A percentile compares a stretch with the other conserved stretches of the same genome.
Conservation (phyloP, 208 protist species). For the Leishmania braziliensis region DNA sequence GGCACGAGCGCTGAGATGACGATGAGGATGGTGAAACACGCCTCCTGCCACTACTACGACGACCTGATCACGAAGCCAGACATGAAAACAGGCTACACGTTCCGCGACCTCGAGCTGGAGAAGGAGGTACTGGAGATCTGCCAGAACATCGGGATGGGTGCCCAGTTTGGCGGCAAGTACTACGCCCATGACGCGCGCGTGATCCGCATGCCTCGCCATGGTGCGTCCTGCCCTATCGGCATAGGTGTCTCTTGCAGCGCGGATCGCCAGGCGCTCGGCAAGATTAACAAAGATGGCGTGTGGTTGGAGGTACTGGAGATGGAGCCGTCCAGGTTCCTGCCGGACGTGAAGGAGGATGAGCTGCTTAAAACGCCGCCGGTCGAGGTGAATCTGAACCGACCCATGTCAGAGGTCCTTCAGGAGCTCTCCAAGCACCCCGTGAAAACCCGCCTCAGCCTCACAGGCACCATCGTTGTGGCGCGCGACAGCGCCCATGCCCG, state of each 20-base stretch:
- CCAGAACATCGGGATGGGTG: constrained; percentile 94
- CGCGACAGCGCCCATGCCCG: constrained; percentile 98
- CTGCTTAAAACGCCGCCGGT: constrained; percentile 76
- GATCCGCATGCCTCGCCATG: constrained; percentile 93
- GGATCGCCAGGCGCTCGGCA: constrained; percentile 93
- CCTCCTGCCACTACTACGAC: constrained; percentile 94
- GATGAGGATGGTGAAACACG: constrained; percentile 97
- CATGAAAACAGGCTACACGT: constrained; percentile 85
- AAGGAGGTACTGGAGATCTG: constrained; percentile 88
- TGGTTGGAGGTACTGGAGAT: constrained; percentile 96
- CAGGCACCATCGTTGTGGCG: constrained; percentile 96
- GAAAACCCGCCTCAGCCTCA: constrained; percentile 93
- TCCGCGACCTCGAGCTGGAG: constrained; percentile 95
- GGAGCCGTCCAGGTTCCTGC: constrained; percentile 94
- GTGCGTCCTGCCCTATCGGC: constrained; percentile 91
- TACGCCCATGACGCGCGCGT: constrained; percentile 97
- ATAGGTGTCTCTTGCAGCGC: constrained; percentile 98
- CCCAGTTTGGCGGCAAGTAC: constrained; percentile 99
- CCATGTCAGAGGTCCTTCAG: constrained; percentile 87
- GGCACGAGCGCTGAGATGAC: constrained; percentile 96
- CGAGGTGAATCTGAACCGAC: constrained; percentile 93
- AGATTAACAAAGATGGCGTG: constrained; percentile 96
- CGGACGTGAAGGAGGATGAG: constrained; percentile 86
- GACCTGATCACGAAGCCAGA: constrained; percentile 93
- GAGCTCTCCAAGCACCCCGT: constrained; percentile 90